Evolutionary conservation across 2,329 filamentous ascomycete genomes (phyloP), one percentile per base, ranked within the genome.

Genomic region (Pyrenochaeta sp.): DNA sequence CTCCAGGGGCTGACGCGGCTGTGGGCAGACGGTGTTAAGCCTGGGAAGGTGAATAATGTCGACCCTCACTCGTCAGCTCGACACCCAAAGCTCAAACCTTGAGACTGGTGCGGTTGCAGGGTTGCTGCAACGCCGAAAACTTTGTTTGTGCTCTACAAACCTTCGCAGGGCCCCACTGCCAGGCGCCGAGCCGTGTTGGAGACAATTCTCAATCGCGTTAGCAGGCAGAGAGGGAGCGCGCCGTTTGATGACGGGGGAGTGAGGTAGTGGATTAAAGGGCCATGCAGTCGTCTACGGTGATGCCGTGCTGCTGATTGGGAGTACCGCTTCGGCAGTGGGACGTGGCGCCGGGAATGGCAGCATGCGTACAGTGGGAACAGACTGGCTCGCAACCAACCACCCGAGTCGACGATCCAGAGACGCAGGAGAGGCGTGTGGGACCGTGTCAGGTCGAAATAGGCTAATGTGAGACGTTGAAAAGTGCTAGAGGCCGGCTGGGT

Each of bases 51-150:
- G 59, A 61, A 61, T 60, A 68, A 65, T 54, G 55, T 35, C 51
- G 42, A 42, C 51, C 39, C 51, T 53, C 53, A 51, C 46, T 55
- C 55, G 51, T 60, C 52, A 63, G 53, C 50, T 55, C 55, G 53
- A 60, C 58, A 48, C 51, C 46, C 44, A 55, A 60, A 59, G 58
- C 55, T 50, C 54, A 61, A 60, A 63, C 59, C 63, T 65, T 68
- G 65, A 65, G 67, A 68, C 63, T 65, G 64, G 60, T 61, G 65
- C 60, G 52, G 67, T 65, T 60, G 57, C 65, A 69, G 63, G 65
- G 65, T 58, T 63, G 56, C 51, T 62, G 58, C 49, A 52, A 58
- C 55, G 63, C 55, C 60, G 51, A 67, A 68, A 69, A 69, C 65
- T 67, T 65, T 67, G 64, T 67, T 67, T 61, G 46, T 44, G 48